Conservation (phyloP, 805 yeast genomes). For the Wickerhamomyces silvicola region DNA sequence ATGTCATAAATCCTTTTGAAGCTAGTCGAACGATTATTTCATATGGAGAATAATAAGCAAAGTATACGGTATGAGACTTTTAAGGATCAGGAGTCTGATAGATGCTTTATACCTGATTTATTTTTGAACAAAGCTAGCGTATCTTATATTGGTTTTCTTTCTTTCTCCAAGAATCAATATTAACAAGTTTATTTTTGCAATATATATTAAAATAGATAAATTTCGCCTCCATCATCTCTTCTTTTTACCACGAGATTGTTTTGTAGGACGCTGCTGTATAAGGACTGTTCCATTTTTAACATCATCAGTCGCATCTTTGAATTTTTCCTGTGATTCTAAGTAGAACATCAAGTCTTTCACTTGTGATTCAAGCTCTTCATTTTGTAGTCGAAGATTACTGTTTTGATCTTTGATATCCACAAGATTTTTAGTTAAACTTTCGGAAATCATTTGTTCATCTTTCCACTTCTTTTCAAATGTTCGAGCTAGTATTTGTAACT, state of each 20-base stretch:
- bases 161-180: too few species aligned
- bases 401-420: constrained; percentile 29
- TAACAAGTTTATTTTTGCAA: not conserved
- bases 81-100: too few species aligned
- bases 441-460: constrained; percentile 43
- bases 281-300: constrained; percentile 65
- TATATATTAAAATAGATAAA: not conserved
- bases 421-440: constrained; percentile 33
- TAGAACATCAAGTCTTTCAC: constrained; percentile 76
- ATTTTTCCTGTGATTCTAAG: constrained; percentile 65
- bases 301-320: constrained; percentile 65
- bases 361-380: constrained; percentile 51
- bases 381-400: constrained; percentile 30
- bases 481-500: constrained; percentile 17
- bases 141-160: too few species aligned
- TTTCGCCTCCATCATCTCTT: not conserved
- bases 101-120: too few species aligned
- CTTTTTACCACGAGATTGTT: not conserved
- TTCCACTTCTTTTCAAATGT: constrained; percentile 29
- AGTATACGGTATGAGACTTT: too few species aligned
- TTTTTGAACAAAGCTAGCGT: too few species aligned
- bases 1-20: too few species aligned
- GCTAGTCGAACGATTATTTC: too few species aligned
- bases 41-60: too few species aligned
- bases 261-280: constrained; percentile 21